Evolutionary conservation across 371 early-diverging fungal species (phyloP), one percentile per base, ranked within the genome.

Genomic region (Catenaria anguillulae): DNA sequence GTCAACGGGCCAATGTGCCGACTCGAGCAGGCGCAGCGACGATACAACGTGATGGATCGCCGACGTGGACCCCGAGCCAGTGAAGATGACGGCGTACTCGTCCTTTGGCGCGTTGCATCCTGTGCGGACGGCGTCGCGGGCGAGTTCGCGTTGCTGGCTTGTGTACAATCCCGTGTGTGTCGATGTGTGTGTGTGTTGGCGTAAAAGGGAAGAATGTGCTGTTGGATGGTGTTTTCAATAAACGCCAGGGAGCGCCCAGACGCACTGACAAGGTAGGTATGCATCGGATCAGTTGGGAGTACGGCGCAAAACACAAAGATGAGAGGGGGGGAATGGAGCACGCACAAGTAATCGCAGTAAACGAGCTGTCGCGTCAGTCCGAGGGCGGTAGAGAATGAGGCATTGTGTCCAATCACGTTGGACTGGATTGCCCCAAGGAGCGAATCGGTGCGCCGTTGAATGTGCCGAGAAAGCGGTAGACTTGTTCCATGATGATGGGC

Each of bases 121-220:
- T 8, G 1, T 8, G 13, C n/a, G 34, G 23, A 55, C n/a, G 33
- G 12, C 34, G 23, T 33, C 17, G 23, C 55, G 33, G 6, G 55
- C 33, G 3, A 23, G 23, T 4, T 33, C 55, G 34, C 55, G 55
- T 4, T 23, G n/a, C 34, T 8, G 12, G 10, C 12, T n/a, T 2
- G 55, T 55, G 34, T 21, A 35, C 35, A n/a, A 35, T 0, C 34
- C 55, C 34, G 55, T 19, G 8, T 19, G 34, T 4, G 55, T 34
- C 4, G 66, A 60, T 19, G 36, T 60, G 62, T 63, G 60, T 66
- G 67, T 4, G 64, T 64, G 56, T 60, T 61, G 26, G 55, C 63
- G 52, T 66, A 66, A 26, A 19, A 42, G n/a, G 67, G 64, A 33
- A 63, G 4, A 24, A 66, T 54, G 24, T 55, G 31, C 4, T 23